These are phyloP conservation scores for Nicotiana attenuata DNA, from an alignment of 257 asterid species.

Conservation along the genomic window DNA sequence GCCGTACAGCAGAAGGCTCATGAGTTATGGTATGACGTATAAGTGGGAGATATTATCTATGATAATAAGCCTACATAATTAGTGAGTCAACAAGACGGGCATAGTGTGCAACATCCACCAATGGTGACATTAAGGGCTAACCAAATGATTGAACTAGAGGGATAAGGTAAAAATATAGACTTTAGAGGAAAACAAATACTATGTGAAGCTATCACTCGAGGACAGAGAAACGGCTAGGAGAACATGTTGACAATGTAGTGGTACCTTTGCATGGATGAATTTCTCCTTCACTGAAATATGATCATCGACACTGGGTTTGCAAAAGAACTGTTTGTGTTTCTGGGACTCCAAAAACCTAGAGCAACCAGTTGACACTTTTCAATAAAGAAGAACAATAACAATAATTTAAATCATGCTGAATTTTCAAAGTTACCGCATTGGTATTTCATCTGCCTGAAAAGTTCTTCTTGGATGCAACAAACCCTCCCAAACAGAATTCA, in stretches of 20 bases:
- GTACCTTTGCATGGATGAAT: constrained; percentile 85
- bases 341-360: constrained; percentile 62
- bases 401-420: background rate
- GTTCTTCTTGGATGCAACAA: constrained; percentile 65
- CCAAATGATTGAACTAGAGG: background rate
- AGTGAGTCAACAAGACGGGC: background rate
- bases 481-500: constrained; percentile 85
- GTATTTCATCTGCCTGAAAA: constrained; percentile 85
- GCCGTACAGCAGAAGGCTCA: background rate
- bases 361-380: constrained; percentile 9
- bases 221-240: background rate
- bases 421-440: constrained; percentile 52
- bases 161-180: background rate
- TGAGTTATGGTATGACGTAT: background rate
- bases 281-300: constrained; percentile 88
- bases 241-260: constrained; percentile 15
- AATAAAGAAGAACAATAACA: background rate
- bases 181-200: background rate
- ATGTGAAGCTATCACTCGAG: background rate
- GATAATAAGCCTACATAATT: background rate
- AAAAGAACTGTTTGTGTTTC: constrained; percentile 55
- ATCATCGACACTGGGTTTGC: constrained; percentile 68
- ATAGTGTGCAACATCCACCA: background rate
- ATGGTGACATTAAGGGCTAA: background rate
- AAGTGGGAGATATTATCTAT: background rate